A percentile compares a stretch with the other conserved stretches of the same genome.
phyloP scores from a whole-genome alignment of 768 basidiomycete genomes.

The Psilocybe tampanensis region DNA sequence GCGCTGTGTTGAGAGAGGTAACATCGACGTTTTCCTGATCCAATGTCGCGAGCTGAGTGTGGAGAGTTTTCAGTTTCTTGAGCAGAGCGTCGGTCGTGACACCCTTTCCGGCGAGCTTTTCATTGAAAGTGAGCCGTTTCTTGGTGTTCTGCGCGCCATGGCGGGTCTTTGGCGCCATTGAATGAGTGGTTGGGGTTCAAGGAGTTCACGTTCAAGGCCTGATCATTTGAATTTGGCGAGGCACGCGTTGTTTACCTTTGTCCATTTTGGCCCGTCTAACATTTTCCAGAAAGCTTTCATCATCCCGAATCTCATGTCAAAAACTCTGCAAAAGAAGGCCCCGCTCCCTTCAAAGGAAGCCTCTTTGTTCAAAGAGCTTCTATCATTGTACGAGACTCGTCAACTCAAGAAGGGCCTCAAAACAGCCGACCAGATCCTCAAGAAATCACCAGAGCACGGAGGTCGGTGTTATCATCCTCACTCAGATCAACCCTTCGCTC shows the following conservation, averaged over 20 bases:
- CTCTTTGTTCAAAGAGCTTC: conserved; percentile 81
- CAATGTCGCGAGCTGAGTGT: conserved; percentile 73
- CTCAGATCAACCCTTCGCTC: conserved; percentile 1
- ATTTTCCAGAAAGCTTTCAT: conserved; percentile 14
- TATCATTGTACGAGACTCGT: conserved; percentile 86
- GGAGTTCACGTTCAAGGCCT: conserved; percentile 5
- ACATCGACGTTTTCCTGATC: conserved; percentile 89
- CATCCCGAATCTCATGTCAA: conserved; percentile 34
- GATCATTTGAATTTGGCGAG: background rate
- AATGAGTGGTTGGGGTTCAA: no score
- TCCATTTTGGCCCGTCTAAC: conserved; percentile 15
- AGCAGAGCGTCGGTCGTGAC: conserved; percentile 80
- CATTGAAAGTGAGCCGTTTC: conserved; percentile 74
- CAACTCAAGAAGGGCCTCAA: conserved; percentile 90
- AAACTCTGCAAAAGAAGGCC: conserved; percentile 49
- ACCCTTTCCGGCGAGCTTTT: conserved; percentile 79
- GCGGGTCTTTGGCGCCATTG: conserved; percentile 75
- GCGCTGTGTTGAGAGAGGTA: conserved; percentile 64
- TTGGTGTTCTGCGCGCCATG: conserved; percentile 54
- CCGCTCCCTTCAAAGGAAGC: conserved; percentile 81
- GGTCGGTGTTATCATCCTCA: conserved; percentile 53
- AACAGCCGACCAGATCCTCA: conserved; percentile 90
- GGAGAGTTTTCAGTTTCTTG: conserved; percentile 83
- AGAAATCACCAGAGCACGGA: conserved; percentile 95
- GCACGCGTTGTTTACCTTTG: conserved; percentile 49